Base-by-base conservation (phyloP, 805 yeast species). In the Millerozyma acaciae region DNA sequence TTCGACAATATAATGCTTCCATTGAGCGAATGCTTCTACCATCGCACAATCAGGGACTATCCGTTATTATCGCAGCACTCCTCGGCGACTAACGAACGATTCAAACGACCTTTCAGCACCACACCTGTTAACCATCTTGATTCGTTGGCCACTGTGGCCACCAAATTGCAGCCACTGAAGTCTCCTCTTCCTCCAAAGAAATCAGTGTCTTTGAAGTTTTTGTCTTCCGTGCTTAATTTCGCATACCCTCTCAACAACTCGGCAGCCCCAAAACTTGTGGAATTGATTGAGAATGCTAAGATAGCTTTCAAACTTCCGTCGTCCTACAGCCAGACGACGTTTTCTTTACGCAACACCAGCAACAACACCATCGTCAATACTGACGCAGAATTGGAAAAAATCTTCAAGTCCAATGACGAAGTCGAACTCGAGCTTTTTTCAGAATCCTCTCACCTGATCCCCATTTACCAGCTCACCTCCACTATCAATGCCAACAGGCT, bases 261-360 rank as follows among this genome's bases (percentile, higher is more conserved):
- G 28, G 82, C 95, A 0, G 82, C 94, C 5, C 97, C 97, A 2
- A 80, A 93, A 0, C 61, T 80, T 24, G 49, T 70, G 18, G 97
- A 89, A 56, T 59, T 89, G n/a, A 47, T 87, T 8, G 84, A 83
- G 36, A 88, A 87, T 51, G 87, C 86, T 10, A 76, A 76, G 34
- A 65, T 70, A 32, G 84, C 89, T 16, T 89, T 89, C 55, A 71
- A 74, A 21, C 37, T 56, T 12, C 23, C 32, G 9, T 6, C 24
- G 5, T 21, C 20, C 20, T 18, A 22, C 17, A 39, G 38, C 21
- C 38, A 40, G 12, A 32, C 41, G 14, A 45, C 41, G 12, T 42
- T 62, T 26, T 60, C 60, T 7, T 39, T 65, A 26, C 44, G 55
- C 26, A 51, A 60, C 32, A 22, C 42, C 28, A 42, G 37, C 15